Evolutionary conservation across 768 basidiomycete species (phyloP).

Genomic region (Tephrocybe sp.): DNA sequence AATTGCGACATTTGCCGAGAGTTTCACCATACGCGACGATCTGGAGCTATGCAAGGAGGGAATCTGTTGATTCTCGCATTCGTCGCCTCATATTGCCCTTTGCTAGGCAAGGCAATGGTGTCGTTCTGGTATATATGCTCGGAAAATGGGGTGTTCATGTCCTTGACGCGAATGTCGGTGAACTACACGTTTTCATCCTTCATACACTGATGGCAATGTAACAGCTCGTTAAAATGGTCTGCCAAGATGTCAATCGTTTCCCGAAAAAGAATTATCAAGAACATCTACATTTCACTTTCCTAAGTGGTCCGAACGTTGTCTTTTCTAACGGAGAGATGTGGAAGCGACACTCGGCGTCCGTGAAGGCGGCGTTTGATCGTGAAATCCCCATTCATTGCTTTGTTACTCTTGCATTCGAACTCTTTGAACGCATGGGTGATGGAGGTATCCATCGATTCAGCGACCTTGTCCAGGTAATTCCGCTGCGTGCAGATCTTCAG

Average conservation of each 20-base stretch:
- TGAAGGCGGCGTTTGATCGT: conserved; percentile 31
- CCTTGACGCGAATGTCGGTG: conserved; percentile 30
- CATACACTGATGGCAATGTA: not conserved
- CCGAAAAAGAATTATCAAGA: conserved; percentile 30
- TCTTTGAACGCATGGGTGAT: conserved; percentile 29
- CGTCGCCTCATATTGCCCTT: conserved; percentile 34
- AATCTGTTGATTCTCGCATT: conserved; percentile 33
- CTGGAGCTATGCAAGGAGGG: conserved; percentile 31
- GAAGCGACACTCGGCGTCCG: conserved; percentile 33
- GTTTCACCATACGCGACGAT: conserved; percentile 30
- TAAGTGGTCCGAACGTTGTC: conserved; percentile 33
- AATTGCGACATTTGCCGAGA: conserved; percentile 33
- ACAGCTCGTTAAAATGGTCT: conserved; percentile 25
- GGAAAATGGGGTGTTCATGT: conserved; percentile 41
- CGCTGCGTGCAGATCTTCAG: not conserved
- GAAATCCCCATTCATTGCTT: conserved; percentile 34
- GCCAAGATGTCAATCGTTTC: conserved; percentile 21
- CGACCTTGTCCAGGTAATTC: conserved; percentile 23
- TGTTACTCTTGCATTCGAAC: conserved; percentile 26
- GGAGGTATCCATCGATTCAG: conserved; percentile 27
- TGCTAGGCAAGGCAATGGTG: conserved; percentile 28
- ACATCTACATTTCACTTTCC: conserved; percentile 34
- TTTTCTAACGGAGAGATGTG: conserved; percentile 37
- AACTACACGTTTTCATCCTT: not conserved
- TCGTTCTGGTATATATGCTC: conserved; percentile 36